Evolutionary conservation across 306 rosid genomes (phyloP).

Genomic region (Mimosa bimucronata): DNA sequence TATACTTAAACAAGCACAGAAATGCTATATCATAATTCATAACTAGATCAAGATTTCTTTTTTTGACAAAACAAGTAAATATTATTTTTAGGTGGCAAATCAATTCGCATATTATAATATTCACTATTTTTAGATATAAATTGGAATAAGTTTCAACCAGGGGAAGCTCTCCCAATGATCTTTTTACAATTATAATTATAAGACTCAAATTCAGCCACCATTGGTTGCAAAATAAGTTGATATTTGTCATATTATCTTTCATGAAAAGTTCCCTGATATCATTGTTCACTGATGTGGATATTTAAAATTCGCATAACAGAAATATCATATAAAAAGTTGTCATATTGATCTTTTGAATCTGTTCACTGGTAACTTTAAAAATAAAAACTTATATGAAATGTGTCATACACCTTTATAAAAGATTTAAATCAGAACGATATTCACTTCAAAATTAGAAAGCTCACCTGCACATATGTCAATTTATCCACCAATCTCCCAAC

Average conservation of each 20-base stretch:
- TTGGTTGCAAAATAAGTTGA: not conserved
- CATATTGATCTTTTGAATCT: not conserved
- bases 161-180: not conserved
- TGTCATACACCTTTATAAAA: not conserved
- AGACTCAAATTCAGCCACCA: not conserved
- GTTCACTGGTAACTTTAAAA: not conserved
- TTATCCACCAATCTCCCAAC: slow-evolving; percentile 80
- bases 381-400: not conserved
- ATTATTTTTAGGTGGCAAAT: not conserved
- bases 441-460: not conserved
- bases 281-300: not conserved
- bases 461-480: slow-evolving; percentile 67
- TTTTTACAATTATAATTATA: not conserved
- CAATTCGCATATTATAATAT: not conserved
- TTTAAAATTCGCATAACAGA: not conserved
- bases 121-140: not conserved
- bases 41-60: too few species aligned
- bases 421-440: not conserved
- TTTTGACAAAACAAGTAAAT: too few species aligned
- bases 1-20: not conserved
- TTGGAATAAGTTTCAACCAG: not conserved
- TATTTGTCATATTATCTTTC: not conserved
- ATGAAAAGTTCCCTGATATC: not conserved
- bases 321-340: not conserved
- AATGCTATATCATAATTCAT: too few species aligned